Evolutionary conservation across 2,329 filamentous ascomycete species (phyloP), one percentile per base, ranked within the genome.

Genomic region (Xylaria sp.): DNA sequence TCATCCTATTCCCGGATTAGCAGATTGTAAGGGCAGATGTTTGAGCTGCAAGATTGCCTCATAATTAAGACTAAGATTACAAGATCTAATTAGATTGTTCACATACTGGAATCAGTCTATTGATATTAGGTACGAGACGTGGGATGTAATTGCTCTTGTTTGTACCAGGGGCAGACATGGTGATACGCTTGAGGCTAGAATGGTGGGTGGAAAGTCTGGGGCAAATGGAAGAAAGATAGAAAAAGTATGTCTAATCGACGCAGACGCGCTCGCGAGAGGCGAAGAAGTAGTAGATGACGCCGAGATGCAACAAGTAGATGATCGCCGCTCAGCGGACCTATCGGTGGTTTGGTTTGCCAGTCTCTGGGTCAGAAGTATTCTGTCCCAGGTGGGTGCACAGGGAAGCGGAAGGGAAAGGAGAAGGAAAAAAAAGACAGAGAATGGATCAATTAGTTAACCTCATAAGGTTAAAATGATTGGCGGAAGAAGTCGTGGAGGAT

Each of bases 31-130:
- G 5, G 19, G 9, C 2, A 29, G 15, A n/a, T n/a, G n/a, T 17
- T 21, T 11, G 27, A 25, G 25, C 29, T 33, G 19, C 10, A 25
- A 31, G 40, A 21, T 29, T 46, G 40, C n/a, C n/a, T n/a, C n/a
- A n/a, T 27, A 13, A 41, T 38, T 31, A 9, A 29, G 27, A 31
- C 35, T 17, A n/a, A 8, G 17, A 40, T 23, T 4, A 19, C 29
- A 27, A 35, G 13, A 17, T 52, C 11, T 35, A n/a, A 23, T 5
- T 41, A 15, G 46, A 11, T 31, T 25, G 17, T 49, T 29, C 15
- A 60, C 63, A 27, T 49, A 65, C 63, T 6, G 54, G 63, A 27
- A 65, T 44, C 11, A 65, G 38, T 44, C 25, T 63, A 4, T 37
- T 31, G 15, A 60, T 21, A 40, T 63, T 33, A 11, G 63, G 63